A percentile compares a stretch with the other conserved stretches of the same genome.
Conservation (phyloP, 352 stramenopile genomes). For the Phytophthora constricta region DNA sequence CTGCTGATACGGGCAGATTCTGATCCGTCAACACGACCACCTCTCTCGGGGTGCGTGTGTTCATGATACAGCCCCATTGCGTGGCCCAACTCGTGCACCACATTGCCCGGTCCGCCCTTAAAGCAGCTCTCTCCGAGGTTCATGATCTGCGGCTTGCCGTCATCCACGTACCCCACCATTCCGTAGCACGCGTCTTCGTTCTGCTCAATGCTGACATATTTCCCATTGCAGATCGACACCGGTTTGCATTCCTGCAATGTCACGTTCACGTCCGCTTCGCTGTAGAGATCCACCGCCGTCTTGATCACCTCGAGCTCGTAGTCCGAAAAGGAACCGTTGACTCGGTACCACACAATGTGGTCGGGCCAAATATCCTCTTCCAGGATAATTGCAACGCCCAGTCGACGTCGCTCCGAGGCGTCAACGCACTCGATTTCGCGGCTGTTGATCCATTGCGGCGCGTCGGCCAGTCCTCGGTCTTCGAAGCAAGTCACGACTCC, state of each 20-base stretch:
- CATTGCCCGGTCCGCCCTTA: conserved; percentile 48
- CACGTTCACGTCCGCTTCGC: conserved; percentile 64
- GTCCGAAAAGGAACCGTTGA: conserved; percentile 57
- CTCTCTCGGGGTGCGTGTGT: conserved; percentile 70
- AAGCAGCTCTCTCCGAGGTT: conserved; percentile 79
- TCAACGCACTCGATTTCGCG: conserved; percentile 43
- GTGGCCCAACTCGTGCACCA: conserved; percentile 76
- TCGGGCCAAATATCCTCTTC: conserved; percentile 73
- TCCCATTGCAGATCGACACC: conserved; percentile 58
- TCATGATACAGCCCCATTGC: conserved; percentile 74
- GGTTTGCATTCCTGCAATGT: conserved; percentile 73
- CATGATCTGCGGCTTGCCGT: conserved; percentile 67
- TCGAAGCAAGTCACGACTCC: conserved; percentile 62
- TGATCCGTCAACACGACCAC: conserved; percentile 75
- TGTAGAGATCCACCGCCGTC: conserved; percentile 63
- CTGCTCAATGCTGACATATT: conserved; percentile 77
- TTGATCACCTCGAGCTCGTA: conserved; percentile 57
- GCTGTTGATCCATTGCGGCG: conserved; percentile 50
- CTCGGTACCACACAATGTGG: conserved; percentile 72
- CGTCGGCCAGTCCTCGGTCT: conserved; percentile 69
- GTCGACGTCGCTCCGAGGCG: conserved; percentile 33
- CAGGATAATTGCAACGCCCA: conserved; percentile 66
- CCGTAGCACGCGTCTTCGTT: conserved; percentile 77
- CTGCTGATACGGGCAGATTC: conserved; percentile 62
- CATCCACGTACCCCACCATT: conserved; percentile 75